phyloP scores from a whole-genome alignment of 176 grass and related monocot species.

The Olyra latifolia region DNA sequence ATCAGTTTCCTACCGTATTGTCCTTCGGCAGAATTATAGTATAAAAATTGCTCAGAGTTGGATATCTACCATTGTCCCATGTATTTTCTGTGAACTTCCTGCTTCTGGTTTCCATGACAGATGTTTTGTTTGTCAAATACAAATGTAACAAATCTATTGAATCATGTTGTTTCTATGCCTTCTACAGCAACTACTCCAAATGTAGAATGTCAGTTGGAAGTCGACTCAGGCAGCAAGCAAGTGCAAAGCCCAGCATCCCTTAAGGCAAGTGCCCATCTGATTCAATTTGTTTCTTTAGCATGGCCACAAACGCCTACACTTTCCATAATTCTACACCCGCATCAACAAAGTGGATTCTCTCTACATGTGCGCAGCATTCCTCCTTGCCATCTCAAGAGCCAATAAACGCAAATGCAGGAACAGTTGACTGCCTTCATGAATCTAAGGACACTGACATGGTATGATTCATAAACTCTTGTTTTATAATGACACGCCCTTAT shows the following conservation, averaged over 20 bases:
- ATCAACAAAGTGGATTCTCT: constrained; percentile 10
- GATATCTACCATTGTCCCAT: background rate
- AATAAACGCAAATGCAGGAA: background rate
- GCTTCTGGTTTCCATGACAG: background rate
- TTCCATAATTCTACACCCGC: background rate
- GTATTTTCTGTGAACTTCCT: background rate
- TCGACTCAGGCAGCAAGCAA: constrained; percentile 1
- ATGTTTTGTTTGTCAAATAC: background rate
- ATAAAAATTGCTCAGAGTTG: background rate
- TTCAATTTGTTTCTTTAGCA: background rate
- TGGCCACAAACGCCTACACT: background rate
- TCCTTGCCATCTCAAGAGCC: constrained; percentile 2
- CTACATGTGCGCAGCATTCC: constrained; percentile 13
- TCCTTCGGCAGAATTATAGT: background rate
- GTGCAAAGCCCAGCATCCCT: constrained; percentile 1
- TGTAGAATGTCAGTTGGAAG: constrained; percentile 10
- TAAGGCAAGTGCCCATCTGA: constrained; percentile 10
- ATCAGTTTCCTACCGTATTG: background rate
- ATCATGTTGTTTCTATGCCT: background rate
- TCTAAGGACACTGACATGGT: constrained; percentile 37
- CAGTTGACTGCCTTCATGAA: background rate
- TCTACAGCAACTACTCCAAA: constrained; percentile 12
- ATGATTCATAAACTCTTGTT: background rate
- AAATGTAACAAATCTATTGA: background rate
- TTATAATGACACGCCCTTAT: background rate